Percentiles rank a stretch among this genome's conserved stretches.
phyloP scores from a whole-genome alignment of 2,329 filamentous ascomycete genomes.

The Trichoderma hamatum region DNA sequence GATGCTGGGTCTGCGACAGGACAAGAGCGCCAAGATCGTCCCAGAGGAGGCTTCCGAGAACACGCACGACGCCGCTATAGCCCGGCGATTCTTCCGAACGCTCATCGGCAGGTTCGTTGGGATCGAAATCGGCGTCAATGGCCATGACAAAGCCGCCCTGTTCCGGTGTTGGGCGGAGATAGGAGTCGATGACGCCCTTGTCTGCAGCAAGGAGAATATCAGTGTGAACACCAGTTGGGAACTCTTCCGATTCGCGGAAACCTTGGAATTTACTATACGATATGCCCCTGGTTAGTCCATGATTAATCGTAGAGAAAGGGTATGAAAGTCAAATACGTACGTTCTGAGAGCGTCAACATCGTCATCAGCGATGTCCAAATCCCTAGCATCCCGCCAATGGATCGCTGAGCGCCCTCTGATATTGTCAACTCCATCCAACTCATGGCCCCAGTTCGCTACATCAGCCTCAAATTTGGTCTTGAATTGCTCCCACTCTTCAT shows the following conservation, averaged over 20 bases:
- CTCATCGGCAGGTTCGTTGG: not conserved
- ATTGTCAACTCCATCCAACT: slow-evolving; percentile 12
- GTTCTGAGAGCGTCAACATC: slow-evolving; percentile 32
- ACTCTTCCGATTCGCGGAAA: not conserved
- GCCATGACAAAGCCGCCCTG: slow-evolving; percentile 32
- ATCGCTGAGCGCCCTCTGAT: slow-evolving; percentile 30
- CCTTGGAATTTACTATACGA: not conserved
- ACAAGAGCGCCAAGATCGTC: slow-evolving; percentile 32
- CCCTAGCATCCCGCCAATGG: slow-evolving; percentile 33
- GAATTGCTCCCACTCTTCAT: slow-evolving; percentile 35
- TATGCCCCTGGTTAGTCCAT: not conserved
- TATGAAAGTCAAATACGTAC: slow-evolving; percentile 26
- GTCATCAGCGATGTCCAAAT: slow-evolving; percentile 27
- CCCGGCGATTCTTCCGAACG: slow-evolving; percentile 27
- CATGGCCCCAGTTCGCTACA: slow-evolving; percentile 34
- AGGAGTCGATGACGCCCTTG: slow-evolving; percentile 34
- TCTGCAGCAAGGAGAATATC: slow-evolving; percentile 33
- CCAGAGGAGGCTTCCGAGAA: slow-evolving; percentile 34
- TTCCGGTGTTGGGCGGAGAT: slow-evolving; percentile 28
- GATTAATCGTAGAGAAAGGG: not conserved
- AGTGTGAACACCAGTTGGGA: not conserved
- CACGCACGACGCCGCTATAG: slow-evolving; percentile 31
- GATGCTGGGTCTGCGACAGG: slow-evolving; percentile 27
- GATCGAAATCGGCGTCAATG: slow-evolving; percentile 23
- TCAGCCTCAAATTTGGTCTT: slow-evolving; percentile 35